Base-by-base conservation (phyloP, 176 grass and related monocot species). In the Luzula sylvatica region DNA sequence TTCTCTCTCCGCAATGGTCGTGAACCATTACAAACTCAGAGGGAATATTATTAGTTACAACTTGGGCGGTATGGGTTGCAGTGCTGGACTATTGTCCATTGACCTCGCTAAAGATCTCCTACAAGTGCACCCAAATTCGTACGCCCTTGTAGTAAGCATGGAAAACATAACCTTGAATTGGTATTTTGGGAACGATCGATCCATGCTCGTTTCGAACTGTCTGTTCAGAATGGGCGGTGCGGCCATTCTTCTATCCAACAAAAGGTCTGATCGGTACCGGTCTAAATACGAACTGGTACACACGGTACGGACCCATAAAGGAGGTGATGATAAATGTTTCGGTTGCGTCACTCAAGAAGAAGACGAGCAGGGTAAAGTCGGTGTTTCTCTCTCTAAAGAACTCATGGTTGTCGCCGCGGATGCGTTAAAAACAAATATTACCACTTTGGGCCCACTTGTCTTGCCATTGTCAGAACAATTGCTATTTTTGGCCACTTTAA, bases 351-450 rank as follows among this genome's bases (percentile, higher is more conserved):
- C 71, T 30, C 87, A 94, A 70, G 82, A 94, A 71, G 87, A 94
- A 71, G 87, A 94, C 53, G 57, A 29, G 0, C 22, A 60, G 0
- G 82, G 75, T 5, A 58, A 58, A 15, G 15, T 94, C 7, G 87
- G 87, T 15, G 87, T 82, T 17, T 86, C 90, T 13, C 83, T 95
- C 11, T 88, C 84, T 50, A 88, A 89, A 64, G 84, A 95, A 61
- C 80, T 95, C 8, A 89, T 95, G 84, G 80, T 65, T 4, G 90
- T 95, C 3, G 90, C 84, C 3, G 90, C 79, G n/a, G 84, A 95
- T 12, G 90, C 90, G 3, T 66, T 95, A 8, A 95, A 95, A 72
- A 95, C 90, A 18, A 95, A 95, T 77, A 95, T 95, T 72, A 95
- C 90, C 0, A 95, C 90, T 1, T 70, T 95, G 0, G 87, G 87